phyloP scores from a whole-genome alignment of 129 eudicot species.

The Logfia minima region DNA sequence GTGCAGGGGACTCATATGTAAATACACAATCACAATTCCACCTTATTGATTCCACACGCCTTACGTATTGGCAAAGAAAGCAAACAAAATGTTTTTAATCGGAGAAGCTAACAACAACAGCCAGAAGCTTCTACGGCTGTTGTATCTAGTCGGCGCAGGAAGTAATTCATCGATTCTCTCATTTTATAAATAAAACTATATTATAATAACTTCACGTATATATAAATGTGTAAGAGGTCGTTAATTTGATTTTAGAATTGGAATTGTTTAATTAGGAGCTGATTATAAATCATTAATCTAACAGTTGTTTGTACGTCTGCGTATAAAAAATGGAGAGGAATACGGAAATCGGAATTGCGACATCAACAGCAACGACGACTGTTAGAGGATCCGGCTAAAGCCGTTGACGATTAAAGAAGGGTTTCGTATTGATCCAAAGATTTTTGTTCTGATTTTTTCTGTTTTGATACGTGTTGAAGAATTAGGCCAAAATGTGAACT shows the following conservation, averaged over 20 bases:
- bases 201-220: not conserved
- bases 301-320: conserved; percentile 66
- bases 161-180: conserved; percentile 39
- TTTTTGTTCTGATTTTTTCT: not conserved
- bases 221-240: not conserved
- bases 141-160: conserved; percentile 78
- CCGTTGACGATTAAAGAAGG: conserved; percentile 34
- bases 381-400: conserved; percentile 39
- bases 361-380: conserved; percentile 40
- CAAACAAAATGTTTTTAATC: conserved; percentile 30
- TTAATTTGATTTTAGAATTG: conserved; percentile 4
- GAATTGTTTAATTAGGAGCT: not conserved
- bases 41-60: not conserved
- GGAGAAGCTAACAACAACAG: conserved; percentile 56
- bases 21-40: conserved; percentile 8
- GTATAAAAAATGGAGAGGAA: conserved; percentile 61
- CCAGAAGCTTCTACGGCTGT: conserved; percentile 47
- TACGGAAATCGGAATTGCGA: conserved; percentile 43
- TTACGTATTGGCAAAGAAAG: not conserved
- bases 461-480: not conserved
- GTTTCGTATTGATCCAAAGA: not conserved
- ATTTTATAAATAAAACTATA: not conserved
- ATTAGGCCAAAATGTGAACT: not conserved
- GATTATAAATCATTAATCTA: conserved; percentile 8
- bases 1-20: not conserved